phyloP scores from a whole-genome alignment of 768 basidiomycete species.

The Phanerochaete carnosa region DNA sequence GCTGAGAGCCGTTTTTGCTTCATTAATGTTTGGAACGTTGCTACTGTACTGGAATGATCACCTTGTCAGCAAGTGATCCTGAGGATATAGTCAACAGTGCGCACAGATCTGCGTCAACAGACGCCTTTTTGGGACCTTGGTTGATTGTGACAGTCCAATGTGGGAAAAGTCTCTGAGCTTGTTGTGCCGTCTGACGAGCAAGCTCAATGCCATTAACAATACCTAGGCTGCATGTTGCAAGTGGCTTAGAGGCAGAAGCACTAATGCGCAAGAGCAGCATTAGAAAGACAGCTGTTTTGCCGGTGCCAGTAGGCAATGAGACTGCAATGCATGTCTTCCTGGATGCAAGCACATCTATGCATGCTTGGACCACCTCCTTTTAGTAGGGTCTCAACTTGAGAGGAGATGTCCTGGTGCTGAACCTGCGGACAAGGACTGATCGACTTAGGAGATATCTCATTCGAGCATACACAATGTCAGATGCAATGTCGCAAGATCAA shows the following conservation, averaged over 20 bases:
- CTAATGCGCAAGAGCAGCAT: conserved; percentile 67
- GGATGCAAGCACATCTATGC: conserved; percentile 63
- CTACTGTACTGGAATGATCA: conserved; percentile 59
- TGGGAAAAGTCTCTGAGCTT: conserved; percentile 64
- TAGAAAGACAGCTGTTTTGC: conserved; percentile 91
- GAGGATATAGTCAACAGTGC: conserved; percentile 21
- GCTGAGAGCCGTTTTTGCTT: conserved; percentile 64
- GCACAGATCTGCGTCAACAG: conserved; percentile 83
- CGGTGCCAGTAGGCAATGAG: conserved; percentile 80
- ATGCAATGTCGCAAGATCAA: too few species aligned
- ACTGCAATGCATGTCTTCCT: conserved; percentile 78
- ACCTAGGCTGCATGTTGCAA: conserved; percentile 63
- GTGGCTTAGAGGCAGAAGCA: conserved; percentile 37
- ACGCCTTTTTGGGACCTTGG: conserved; percentile 73
- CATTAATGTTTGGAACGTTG: conserved; percentile 84
- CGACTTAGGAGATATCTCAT: not conserved
- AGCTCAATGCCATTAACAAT: conserved; percentile 90
- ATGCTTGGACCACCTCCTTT: conserved; percentile 72
- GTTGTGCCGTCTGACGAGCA: conserved; percentile 78
- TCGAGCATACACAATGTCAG: not conserved
- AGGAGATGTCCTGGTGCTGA: not conserved
- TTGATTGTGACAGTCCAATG: conserved; percentile 86
- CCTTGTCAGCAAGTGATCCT: not conserved
- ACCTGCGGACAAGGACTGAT: not conserved
- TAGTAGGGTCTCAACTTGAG: conserved; percentile 50